Evolutionary conservation across 2,329 filamentous ascomycete species (phyloP).

Genomic region (Cytospora paraplurivora): DNA sequence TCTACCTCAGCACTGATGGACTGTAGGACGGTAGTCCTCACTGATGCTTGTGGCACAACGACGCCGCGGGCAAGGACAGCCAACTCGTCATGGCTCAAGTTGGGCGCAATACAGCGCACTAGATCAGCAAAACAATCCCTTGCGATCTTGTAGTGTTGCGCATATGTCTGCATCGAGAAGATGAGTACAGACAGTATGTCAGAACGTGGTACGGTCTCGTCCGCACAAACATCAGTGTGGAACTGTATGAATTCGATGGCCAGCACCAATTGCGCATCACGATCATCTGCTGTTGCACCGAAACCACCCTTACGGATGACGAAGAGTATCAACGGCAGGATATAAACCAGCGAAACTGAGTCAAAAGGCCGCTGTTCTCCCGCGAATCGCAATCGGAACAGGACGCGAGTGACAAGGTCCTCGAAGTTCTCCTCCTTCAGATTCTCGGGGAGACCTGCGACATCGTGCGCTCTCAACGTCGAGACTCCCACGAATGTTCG

Average conservation of each 20-base stretch:
- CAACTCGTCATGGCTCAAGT: conserved; percentile 74
- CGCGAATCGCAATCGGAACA: conserved; percentile 88
- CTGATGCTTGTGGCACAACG: conserved; percentile 76
- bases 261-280: conserved; percentile 86
- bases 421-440: conserved; percentile 80
- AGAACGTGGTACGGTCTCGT: conserved; percentile 73
- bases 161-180: conserved; percentile 81
- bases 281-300: conserved; percentile 71
- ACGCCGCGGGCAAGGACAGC: conserved; percentile 73
- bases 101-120: conserved; percentile 80
- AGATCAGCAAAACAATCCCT: conserved; percentile 91
- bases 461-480: conserved; percentile 76
- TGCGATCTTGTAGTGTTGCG: conserved; percentile 91
- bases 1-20: conserved; percentile 91
- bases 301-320: conserved; percentile 80
- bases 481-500: conserved; percentile 86
- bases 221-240: conserved; percentile 78
- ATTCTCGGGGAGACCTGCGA: conserved; percentile 70
- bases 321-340: conserved; percentile 78
- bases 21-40: conserved; percentile 83
- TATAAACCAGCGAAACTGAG: conserved; percentile 81
- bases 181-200: conserved; percentile 74
- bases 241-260: conserved; percentile 87
- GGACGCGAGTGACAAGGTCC: conserved; percentile 79
- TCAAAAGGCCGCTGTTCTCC: conserved; percentile 96